A percentile compares a stretch with the other conserved stretches of the same genome.
These are phyloP conservation scores for Acarospora socialis DNA, from an alignment of 2,329 filamentous ascomycete genomes.

Conservation along the genomic window DNA sequence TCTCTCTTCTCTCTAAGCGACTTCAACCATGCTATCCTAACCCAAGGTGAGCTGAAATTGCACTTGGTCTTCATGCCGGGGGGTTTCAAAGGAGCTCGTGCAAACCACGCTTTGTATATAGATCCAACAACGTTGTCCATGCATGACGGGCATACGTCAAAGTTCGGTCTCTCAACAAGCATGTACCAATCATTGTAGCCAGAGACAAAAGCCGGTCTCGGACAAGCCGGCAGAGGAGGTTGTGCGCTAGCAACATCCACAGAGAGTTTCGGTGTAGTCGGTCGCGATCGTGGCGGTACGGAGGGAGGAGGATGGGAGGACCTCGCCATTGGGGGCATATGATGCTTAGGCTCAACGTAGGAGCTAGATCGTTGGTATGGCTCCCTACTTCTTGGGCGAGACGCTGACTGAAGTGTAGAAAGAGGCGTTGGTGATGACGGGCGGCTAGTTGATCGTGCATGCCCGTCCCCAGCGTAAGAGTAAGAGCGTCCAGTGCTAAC, in stretches of 20 bases:
- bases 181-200: constrained; percentile 70
- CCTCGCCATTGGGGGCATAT: constrained; percentile 4
- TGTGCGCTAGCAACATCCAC: constrained; percentile 1
- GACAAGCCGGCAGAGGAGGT: constrained; percentile 49
- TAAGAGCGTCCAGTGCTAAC: too few relatives aligned
- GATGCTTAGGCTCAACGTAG: constrained; percentile 9
- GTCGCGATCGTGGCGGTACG: not conserved
- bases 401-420: too few relatives aligned
- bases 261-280: not conserved
- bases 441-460: too few relatives aligned
- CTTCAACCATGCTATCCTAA: constrained; percentile 69
- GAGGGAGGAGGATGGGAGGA: constrained; percentile 3
- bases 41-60: constrained; percentile 71
- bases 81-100: constrained; percentile 44
- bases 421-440: too few relatives aligned
- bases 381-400: not conserved
- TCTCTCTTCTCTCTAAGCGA: constrained; percentile 54
- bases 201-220: constrained; percentile 45
- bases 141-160: constrained; percentile 74
- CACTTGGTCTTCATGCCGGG: constrained; percentile 50
- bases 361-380: constrained; percentile 3
- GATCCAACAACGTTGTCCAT: constrained; percentile 58
- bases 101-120: constrained; percentile 52
- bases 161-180: constrained; percentile 51
- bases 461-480: too few relatives aligned